These are phyloP conservation scores for Magnolia sinica DNA, from an alignment of 164 flowering plant species.

Conservation along the genomic window DNA sequence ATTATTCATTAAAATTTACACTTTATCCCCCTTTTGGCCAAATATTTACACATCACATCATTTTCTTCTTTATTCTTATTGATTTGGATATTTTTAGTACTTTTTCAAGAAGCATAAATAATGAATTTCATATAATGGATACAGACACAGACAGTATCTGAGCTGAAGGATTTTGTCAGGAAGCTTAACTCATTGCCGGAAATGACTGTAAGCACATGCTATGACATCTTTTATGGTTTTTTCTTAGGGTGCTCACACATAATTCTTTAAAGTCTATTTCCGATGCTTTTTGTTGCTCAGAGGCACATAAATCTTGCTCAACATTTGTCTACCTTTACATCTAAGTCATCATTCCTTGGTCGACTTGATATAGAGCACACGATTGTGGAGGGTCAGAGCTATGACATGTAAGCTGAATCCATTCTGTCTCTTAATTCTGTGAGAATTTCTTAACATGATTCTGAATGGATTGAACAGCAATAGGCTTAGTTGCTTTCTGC, in stretches of 20 bases:
- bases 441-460: neutral
- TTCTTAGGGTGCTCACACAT: neutral
- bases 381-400: slow-evolving; percentile 83
- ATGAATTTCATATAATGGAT: slow-evolving; percentile 4
- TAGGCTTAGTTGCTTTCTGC: neutral
- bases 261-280: neutral
- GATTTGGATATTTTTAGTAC: neutral
- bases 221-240: neutral
- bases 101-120: neutral
- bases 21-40: neutral
- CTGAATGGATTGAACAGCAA: neutral
- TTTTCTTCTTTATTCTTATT: neutral
- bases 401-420: slow-evolving; percentile 67
- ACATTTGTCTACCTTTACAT: slow-evolving; percentile 74
- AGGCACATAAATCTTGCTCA: slow-evolving; percentile 98
- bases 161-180: slow-evolving; percentile 91
- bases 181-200: slow-evolving; percentile 96
- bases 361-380: slow-evolving; percentile 97
- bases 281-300: slow-evolving; percentile 37
- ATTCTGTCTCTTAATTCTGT: neutral
- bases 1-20: neutral
- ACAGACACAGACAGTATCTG: slow-evolving; percentile 87
- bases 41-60: neutral
- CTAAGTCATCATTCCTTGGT: slow-evolving; percentile 82
- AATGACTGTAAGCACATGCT: slow-evolving; percentile 65